Percentiles rank a stretch among this genome's conserved stretches.
Conservation (phyloP, 208 protist genomes). For the Phytomonas sp. region DNA sequence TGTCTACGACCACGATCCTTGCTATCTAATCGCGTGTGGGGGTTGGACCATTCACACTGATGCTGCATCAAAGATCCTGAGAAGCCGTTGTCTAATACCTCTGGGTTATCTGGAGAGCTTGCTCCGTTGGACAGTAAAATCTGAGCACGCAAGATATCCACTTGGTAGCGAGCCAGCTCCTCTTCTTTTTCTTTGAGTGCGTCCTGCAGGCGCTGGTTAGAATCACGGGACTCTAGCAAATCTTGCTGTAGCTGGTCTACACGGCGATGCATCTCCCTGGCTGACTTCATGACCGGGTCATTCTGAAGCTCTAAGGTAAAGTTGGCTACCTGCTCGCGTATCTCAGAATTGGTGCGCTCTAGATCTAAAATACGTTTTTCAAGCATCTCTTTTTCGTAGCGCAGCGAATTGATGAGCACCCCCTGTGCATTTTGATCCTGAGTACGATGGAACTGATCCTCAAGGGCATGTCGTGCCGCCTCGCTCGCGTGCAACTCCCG, state of each 20-base stretch:
- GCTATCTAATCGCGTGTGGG: not conserved
- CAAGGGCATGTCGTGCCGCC: conserved; percentile 56
- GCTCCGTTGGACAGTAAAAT: conserved; percentile 17
- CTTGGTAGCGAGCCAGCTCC: conserved; percentile 52
- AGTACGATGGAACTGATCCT: conserved; percentile 61
- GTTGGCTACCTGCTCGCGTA: conserved; percentile 67
- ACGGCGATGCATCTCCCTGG: conserved; percentile 64
- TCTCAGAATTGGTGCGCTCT: conserved; percentile 67
- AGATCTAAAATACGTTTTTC: conserved; percentile 62
- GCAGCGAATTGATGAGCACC: conserved; percentile 33
- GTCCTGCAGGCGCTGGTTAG: conserved; percentile 38
- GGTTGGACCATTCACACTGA: not conserved
- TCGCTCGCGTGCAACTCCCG: conserved; percentile 86
- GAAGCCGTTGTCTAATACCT: conserved; percentile 5
- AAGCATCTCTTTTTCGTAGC: conserved; percentile 59
- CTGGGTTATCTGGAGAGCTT: conserved; percentile 3
- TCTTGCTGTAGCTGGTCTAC: conserved; percentile 60
- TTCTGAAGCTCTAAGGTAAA: conserved; percentile 87
- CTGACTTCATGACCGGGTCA: conserved; percentile 63
- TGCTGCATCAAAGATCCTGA: not conserved
- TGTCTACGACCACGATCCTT: not conserved
- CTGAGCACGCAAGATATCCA: conserved; percentile 59
- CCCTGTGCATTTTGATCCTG: conserved; percentile 39
- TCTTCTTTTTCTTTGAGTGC: conserved; percentile 56
- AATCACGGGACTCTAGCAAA: conserved; percentile 28